phyloP scores from a whole-genome alignment of 208 protist genomes.

The Trypanosoma mega region DNA sequence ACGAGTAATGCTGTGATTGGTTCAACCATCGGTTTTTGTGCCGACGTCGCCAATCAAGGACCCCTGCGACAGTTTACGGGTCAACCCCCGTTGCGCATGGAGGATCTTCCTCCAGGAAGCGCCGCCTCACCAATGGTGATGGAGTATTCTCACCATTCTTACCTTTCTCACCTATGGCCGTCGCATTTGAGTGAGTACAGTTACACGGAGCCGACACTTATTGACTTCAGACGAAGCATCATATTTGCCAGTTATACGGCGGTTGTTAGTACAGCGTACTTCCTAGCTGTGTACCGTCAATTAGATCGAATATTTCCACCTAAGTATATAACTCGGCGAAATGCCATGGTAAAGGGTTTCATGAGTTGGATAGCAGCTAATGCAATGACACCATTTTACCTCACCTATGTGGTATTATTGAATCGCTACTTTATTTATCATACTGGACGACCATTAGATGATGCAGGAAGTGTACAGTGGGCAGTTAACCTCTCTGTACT shows the following conservation, averaged over 20 bases:
- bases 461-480: constrained; percentile 31
- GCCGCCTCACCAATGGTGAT: constrained; percentile 40
- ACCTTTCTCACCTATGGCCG: constrained; percentile 3
- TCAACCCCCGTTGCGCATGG: constrained; percentile 31
- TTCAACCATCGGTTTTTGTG: constrained; percentile 59
- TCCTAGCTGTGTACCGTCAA: constrained; percentile 50
- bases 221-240: constrained; percentile 74
- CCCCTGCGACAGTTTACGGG: too few species aligned
- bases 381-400: constrained; percentile 58
- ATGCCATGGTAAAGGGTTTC: constrained; percentile 65
- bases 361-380: constrained; percentile 63
- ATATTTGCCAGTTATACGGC: constrained; percentile 82
- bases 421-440: constrained; percentile 81
- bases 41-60: constrained; percentile 63
- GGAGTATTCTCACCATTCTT: not conserved
- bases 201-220: constrained; percentile 31
- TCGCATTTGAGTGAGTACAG: not conserved
- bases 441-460: constrained; percentile 50
- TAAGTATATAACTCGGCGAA: constrained; percentile 40
- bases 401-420: constrained; percentile 65
- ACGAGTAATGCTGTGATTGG: constrained; percentile 57
- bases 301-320: constrained; percentile 52
- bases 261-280: constrained; percentile 65
- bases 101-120: constrained; percentile 38
- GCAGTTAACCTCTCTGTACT: not conserved